Base-by-base conservation (phyloP, 257 asterid genomes). In the Capsicum chinense region DNA sequence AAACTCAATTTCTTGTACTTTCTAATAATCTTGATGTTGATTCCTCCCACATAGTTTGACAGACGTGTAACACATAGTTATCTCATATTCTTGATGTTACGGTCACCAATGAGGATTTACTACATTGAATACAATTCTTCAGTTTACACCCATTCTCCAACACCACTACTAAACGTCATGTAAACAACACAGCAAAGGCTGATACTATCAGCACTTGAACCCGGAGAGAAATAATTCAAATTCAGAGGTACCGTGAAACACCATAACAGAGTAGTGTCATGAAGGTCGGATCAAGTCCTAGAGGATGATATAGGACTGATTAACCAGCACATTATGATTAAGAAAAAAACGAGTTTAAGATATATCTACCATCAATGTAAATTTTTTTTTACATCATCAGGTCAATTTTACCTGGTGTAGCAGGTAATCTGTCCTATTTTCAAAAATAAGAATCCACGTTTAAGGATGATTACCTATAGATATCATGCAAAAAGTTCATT, bases 121-220 rank as follows among this genome's bases (percentile, higher is more conserved):
- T 73, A 73, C 60, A 73, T 47, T 73, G 59, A 73, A 73, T 47
- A 71, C 39, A 71, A 11, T 73, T 48, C 42, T 73, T 19, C 80
- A 6, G 16, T 73, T 7, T 2, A 48, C 7, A 47, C 33, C 2
- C 59, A 73, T 48, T 73, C 42, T 47, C 59, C 80, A n/a, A n/a
- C 80, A 73, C 59, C 58, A 47, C 58, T 59, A 48, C 42, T 48
- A 73, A 70, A 19, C 80, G 33, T 73, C 42, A 6, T 13, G 6
- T n/a, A 11, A 6, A 73, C 6, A 9, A 7, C 59, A 73, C 59
- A 11, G 1, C 11, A 19, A 73, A 48, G 59, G 59, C 58, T 48
- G 11, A n/a, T 19, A 73, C 42, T 19, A 73, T 48, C 59, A 73
- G n/a, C 39, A 48, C 80, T 26, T 47, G 12, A 39, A 58, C 33